Conservation (phyloP, 805 yeast species). For the Wickerhamomyces mucosus region DNA sequence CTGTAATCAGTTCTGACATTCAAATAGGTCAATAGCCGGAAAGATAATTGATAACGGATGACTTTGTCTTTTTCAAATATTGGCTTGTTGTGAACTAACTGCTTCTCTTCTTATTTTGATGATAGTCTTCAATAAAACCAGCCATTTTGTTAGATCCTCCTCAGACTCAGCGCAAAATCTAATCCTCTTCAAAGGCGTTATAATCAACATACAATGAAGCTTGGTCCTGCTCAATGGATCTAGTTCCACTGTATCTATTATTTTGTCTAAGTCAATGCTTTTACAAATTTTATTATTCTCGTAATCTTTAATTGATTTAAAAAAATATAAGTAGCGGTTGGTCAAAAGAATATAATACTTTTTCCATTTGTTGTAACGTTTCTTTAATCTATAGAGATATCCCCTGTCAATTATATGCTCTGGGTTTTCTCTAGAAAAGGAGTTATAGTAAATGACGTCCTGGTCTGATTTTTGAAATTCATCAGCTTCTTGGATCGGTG, state of each 20-base stretch:
- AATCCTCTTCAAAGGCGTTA: conserved; percentile 35
- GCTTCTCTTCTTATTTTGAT: conserved; percentile 18
- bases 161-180: conserved; percentile 35
- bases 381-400: conserved; percentile 28
- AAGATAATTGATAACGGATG: no score
- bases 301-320: conserved; percentile 22
- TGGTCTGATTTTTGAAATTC: conserved; percentile 2
- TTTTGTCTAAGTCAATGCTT: conserved; percentile 24
- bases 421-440: conserved; percentile 14
- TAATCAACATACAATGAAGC: conserved; percentile 36
- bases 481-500: conserved; percentile 5
- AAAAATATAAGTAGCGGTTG: conserved; percentile 29
- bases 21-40: conserved; percentile 1
- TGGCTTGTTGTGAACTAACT: no score
- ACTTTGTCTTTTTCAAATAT: no score
- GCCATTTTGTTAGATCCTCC: conserved; percentile 39
- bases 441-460: conserved; percentile 11
- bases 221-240: conserved; percentile 36
- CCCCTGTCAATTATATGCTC: conserved; percentile 35
- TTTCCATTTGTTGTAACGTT: conserved; percentile 40
- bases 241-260: conserved; percentile 40
- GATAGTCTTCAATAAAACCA: conserved; percentile 33
- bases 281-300: conserved; percentile 19
- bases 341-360: conserved; percentile 34
- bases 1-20: no score